A percentile compares a stretch with the other conserved stretches of the same genome.
These are phyloP conservation scores for Penicillium carneum DNA, from an alignment of 2,329 filamentous ascomycete genomes.

Conservation along the genomic window DNA sequence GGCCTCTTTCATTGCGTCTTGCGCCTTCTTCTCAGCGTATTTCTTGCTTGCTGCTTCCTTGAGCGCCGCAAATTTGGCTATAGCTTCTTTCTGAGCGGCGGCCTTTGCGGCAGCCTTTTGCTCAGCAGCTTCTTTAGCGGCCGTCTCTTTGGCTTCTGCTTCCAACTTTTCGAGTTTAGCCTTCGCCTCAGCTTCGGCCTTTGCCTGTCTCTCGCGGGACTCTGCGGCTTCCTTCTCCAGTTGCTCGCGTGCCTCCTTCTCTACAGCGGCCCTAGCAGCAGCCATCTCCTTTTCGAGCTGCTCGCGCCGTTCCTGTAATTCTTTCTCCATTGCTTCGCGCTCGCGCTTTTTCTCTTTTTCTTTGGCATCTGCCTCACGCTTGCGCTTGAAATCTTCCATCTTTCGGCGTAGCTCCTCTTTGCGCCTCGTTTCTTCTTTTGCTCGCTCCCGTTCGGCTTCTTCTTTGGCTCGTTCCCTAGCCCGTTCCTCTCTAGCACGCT, in stretches of 20 bases:
- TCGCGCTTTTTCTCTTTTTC: constrained; percentile 51
- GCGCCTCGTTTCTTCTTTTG: constrained; percentile 44
- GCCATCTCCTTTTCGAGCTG: constrained; percentile 50
- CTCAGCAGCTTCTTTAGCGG: constrained; percentile 61
- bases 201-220: constrained; percentile 31
- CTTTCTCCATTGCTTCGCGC: constrained; percentile 51
- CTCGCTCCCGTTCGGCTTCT: constrained; percentile 40
- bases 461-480: constrained; percentile 37
- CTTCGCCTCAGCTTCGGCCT: constrained; percentile 37
- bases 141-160: constrained; percentile 46
- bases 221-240: constrained; percentile 42
- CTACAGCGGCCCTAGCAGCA: constrained; percentile 42
- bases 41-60: constrained; percentile 52
- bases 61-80: constrained; percentile 48
- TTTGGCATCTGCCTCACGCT: constrained; percentile 47
- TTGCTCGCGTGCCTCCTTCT: constrained; percentile 47
- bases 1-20: constrained; percentile 43
- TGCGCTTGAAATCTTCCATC: constrained; percentile 49
- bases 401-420: constrained; percentile 50
- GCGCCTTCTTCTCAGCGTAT: constrained; percentile 49
- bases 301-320: constrained; percentile 50
- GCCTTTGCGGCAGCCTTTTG: constrained; percentile 67
- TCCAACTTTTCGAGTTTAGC: constrained; percentile 43
- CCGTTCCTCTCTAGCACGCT: constrained; percentile 27
- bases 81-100: constrained; percentile 48